phyloP scores from a whole-genome alignment of 306 rosid genomes.

The Elaeagnus macrophylla region DNA sequence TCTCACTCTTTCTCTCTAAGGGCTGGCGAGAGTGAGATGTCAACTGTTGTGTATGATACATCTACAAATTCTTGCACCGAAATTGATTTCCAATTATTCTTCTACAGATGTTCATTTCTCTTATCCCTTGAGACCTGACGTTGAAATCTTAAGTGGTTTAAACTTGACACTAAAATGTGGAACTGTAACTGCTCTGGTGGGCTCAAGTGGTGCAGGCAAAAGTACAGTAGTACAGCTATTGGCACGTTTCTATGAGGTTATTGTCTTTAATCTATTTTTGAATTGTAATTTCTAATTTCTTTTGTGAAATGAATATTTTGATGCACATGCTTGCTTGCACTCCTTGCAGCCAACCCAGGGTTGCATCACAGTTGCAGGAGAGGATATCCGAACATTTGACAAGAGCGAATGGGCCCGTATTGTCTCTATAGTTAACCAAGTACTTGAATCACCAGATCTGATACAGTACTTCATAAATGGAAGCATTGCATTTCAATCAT shows the following conservation, averaged over 20 bases:
- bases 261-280: conserved; percentile 18
- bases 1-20: too few species aligned
- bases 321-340: conserved; percentile 14
- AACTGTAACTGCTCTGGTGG: conserved; percentile 84
- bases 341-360: conserved; percentile 70
- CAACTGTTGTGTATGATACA: background rate
- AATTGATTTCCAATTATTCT: conserved; percentile 15
- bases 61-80: conserved; percentile 1
- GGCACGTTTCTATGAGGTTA: conserved; percentile 95
- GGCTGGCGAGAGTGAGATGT: background rate
- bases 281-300: conserved; percentile 10
- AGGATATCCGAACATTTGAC: conserved; percentile 85
- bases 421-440: conserved; percentile 82
- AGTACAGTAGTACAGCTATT: conserved; percentile 89
- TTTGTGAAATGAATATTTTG: conserved; percentile 11
- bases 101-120: conserved; percentile 77
- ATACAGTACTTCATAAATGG: background rate
- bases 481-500: background rate
- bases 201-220: conserved; percentile 88
- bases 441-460: conserved; percentile 24
- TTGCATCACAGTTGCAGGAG: conserved; percentile 75
- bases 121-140: conserved; percentile 86
- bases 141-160: conserved; percentile 52
- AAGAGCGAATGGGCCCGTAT: conserved; percentile 91
- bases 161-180: conserved; percentile 74